Percentiles rank a stretch among this genome's conserved stretches.
Evolutionary conservation across 169 alveolate species (phyloP).

Genomic region (Cystoisospora suis): DNA sequence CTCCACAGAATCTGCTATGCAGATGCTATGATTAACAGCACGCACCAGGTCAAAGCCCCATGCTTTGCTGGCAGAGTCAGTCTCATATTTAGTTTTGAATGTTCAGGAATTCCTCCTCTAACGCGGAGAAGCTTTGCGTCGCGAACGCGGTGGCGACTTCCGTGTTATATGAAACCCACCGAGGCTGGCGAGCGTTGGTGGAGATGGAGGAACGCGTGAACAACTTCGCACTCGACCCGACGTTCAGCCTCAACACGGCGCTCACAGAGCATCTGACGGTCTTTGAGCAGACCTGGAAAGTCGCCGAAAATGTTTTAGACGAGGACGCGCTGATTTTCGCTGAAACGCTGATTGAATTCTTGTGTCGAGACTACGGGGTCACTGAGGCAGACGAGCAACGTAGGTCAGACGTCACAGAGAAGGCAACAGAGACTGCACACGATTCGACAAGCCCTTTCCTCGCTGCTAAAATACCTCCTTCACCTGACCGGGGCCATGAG

Average conservation of each 20-base stretch:
- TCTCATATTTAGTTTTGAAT: too few relatives aligned
- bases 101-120: not conserved
- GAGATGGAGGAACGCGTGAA: not conserved
- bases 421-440: too few relatives aligned
- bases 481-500: too few relatives aligned
- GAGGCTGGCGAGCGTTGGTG: not conserved
- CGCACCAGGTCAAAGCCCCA: too few relatives aligned
- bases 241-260: not conserved
- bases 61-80: too few relatives aligned
- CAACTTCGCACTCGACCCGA: slow-evolving; percentile 31
- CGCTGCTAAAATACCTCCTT: too few relatives aligned
- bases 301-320: slow-evolving; percentile 5
- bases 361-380: not conserved
- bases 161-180: not conserved
- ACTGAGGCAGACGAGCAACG: not conserved
- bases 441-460: too few relatives aligned
- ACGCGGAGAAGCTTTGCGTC: not conserved
- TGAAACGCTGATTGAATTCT: not conserved
- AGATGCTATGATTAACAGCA: too few relatives aligned
- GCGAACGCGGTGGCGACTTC: slow-evolving; percentile 19
- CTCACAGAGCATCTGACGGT: not conserved
- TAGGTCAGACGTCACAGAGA: too few relatives aligned
- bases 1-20: too few relatives aligned
- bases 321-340: slow-evolving; percentile 6
- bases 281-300: not conserved